phyloP scores from a whole-genome alignment of 768 basidiomycete species.

The Tylopilus cervinicoccineus region DNA sequence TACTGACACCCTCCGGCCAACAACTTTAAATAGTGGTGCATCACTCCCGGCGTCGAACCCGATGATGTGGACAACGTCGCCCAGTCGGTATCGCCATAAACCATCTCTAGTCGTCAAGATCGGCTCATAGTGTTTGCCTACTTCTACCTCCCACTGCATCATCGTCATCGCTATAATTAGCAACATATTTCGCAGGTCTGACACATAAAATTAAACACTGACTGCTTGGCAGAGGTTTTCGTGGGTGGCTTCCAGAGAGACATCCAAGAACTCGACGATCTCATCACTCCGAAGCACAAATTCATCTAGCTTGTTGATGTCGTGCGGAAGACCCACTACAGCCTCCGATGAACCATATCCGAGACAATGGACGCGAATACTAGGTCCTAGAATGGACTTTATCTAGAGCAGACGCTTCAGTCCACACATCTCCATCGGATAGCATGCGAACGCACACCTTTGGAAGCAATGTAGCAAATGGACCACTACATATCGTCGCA shows the following conservation, averaged over 20 bases:
- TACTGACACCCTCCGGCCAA: constrained; percentile 19
- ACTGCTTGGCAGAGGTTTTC: constrained; percentile 17
- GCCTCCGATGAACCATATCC: constrained; percentile 15
- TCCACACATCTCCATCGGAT: neutral
- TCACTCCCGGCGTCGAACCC: constrained; percentile 11
- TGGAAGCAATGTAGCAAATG: constrained; percentile 8
- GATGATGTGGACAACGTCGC: constrained; percentile 16
- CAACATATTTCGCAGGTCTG: neutral
- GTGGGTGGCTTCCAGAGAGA: constrained; percentile 5
- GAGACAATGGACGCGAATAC: neutral
- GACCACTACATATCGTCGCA: constrained; percentile 7
- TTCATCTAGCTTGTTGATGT: constrained; percentile 4
- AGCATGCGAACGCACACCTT: constrained; percentile 2
- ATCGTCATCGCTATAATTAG: neutral
- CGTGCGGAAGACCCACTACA: neutral
- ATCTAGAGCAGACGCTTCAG: constrained; percentile 3
- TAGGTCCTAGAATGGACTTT: constrained; percentile 12
- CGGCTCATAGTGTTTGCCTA: constrained; percentile 17
- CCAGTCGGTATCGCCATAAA: constrained; percentile 21
- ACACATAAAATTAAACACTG: neutral
- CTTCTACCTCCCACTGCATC: constrained; percentile 16
- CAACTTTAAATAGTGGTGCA: constrained; percentile 11
- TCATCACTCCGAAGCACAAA: constrained; percentile 6
- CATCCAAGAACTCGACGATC: constrained; percentile 19
- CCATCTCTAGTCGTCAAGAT: constrained; percentile 21